These are phyloP conservation scores for Epipyxis sp. DNA, from an alignment of 108 stramenopile genomes.

Conservation along the genomic window DNA sequence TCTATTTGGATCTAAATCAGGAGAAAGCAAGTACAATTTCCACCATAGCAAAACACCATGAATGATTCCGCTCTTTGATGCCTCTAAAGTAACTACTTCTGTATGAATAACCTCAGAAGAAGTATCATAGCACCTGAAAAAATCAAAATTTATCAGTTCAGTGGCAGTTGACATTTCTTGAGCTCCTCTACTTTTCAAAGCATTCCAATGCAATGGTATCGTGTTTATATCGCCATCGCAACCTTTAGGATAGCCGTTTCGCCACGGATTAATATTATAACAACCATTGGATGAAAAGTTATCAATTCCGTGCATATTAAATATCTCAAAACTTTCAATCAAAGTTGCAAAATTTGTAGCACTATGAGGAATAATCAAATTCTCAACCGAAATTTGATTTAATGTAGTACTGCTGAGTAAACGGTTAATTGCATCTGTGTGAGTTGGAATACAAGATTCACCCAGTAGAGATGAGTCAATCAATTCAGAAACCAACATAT, in stretches of 20 bases:
- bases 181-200: constrained; percentile 35
- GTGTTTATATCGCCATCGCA: background rate
- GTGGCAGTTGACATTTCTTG: constrained; percentile 33
- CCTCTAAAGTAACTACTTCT: background rate
- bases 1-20: constrained; percentile 14
- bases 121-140: background rate
- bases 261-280: constrained; percentile 28
- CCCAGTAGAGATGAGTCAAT: constrained; percentile 56
- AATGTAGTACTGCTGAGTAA: background rate
- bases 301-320: too few species aligned
- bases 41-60: constrained; percentile 50
- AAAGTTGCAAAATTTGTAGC: background rate
- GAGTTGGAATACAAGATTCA: constrained; percentile 48
- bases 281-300: background rate
- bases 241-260: background rate
- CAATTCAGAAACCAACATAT: constrained; percentile 52
- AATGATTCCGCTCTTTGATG: constrained; percentile 39
- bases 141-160: background rate
- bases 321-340: background rate
- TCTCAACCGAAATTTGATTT: background rate
- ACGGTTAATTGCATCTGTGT: constrained; percentile 44
- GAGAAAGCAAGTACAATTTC: constrained; percentile 41
- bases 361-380: background rate
- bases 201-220: background rate
- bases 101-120: constrained; percentile 35